Evolutionary conservation across 1,284 basidiomycete genomes (phyloP).

Genomic region (Uromyces viciae-fabae): DNA sequence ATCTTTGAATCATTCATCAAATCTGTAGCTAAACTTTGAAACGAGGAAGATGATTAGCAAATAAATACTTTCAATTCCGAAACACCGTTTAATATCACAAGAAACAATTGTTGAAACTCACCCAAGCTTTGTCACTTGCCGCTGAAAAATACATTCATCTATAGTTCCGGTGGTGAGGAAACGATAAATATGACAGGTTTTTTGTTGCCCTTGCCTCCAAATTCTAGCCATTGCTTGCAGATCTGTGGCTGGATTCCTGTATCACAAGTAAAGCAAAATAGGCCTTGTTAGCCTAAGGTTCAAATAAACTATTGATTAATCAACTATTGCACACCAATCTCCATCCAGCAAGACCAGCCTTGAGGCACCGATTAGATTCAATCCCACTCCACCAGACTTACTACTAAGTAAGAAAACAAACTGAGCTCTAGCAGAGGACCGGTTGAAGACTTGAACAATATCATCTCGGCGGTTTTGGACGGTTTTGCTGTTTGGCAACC

Average conservation of each 20-base stretch:
- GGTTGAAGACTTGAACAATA: slow-evolving; percentile 74
- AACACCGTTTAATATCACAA: background rate
- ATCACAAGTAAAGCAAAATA: background rate
- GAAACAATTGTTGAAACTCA: slow-evolving; percentile 37
- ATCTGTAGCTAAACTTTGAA: slow-evolving; percentile 33
- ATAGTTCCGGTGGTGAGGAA: slow-evolving; percentile 62
- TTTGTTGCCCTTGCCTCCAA: slow-evolving; percentile 76
- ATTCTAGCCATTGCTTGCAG: slow-evolving; percentile 93
- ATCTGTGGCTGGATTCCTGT: slow-evolving; percentile 61
- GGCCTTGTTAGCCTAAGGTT: background rate
- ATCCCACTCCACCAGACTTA: slow-evolving; percentile 90
- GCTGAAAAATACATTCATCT: slow-evolving; percentile 59
- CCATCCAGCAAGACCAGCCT: slow-evolving; percentile 76
- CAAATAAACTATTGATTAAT: too few species aligned
- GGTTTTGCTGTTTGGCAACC: slow-evolving; percentile 63
- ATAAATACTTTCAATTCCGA: background rate
- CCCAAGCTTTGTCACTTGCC: slow-evolving; percentile 93
- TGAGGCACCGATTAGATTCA: slow-evolving; percentile 64
- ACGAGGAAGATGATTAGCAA: background rate
- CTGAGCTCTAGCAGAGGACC: slow-evolving; percentile 49
- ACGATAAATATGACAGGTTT: slow-evolving; percentile 77
- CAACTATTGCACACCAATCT: slow-evolving; percentile 73
- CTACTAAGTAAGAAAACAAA: slow-evolving; percentile 88
- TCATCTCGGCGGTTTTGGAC: slow-evolving; percentile 74
- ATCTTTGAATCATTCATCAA: slow-evolving; percentile 11